Evolutionary conservation across 176 grass and related monocot genomes (phyloP), one percentile per base, ranked within the genome.

Genomic region (Alopecurus myosuroides): DNA sequence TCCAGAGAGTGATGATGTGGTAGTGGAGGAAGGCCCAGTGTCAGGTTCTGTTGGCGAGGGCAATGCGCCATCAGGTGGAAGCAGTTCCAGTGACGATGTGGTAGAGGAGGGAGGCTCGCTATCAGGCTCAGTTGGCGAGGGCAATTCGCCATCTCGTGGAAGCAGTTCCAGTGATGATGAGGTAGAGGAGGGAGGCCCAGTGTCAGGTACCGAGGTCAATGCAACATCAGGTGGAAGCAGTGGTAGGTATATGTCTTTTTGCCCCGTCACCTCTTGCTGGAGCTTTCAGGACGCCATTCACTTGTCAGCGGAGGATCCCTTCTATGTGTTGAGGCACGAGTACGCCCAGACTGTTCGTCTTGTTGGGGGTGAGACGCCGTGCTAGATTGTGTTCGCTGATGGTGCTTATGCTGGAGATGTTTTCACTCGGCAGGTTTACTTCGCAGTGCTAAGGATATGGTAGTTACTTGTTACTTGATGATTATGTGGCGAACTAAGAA

Each of bases 281-380:
- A 77, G 58, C 35, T 74, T 85, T 63, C 83, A 85, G 34, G 41
- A 67, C 3, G 46, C 83, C 60, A 68, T 65, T 23, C 11, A 77
- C 50, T 40, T 77, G 45, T 50, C 73, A 5, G 23, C 77, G 34
- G 45, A 53, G 44, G 73, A 77, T 4, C 73, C 83, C 2, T 77
- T 85, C 34, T 67, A 11, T 2, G 44, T 42, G n/a, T 6, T 77
- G 83, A 40, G 83, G 45, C 14, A 4, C n/a, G n/a, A n/a, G n/a
- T 17, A 17, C 0, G 14, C 15, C 53, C 61, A 17, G 61, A 19
- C 17, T 7, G 31, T 31, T 63, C 14, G 0, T 31, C 3, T 9
- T 17, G 29, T 18, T 33, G 28, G 1, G 6, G 11, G 30, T 7
- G 14, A 40, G 19, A 35, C n/a, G 78, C 19, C 22, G 19, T 36